Evolutionary conservation across 768 basidiomycete species (phyloP).

Genomic region (Suillus cothurnatus): DNA sequence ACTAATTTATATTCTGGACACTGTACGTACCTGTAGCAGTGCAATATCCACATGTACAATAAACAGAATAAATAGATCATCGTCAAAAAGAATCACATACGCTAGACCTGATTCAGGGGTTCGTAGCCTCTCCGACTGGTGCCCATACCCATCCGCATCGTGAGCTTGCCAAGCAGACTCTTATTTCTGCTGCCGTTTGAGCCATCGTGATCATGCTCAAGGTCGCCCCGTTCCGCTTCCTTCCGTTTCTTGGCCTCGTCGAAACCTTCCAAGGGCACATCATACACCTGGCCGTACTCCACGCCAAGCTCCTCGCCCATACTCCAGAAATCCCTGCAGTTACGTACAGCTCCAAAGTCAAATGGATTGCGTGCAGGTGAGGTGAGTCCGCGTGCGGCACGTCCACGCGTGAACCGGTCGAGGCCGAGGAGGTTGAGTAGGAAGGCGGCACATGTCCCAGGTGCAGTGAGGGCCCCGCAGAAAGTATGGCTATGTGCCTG

Average conservation of each 20-base stretch:
- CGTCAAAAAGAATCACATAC: neutral
- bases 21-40: neutral
- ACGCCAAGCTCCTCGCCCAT: slow-evolving; percentile 84
- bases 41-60: neutral
- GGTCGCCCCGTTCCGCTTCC: slow-evolving; percentile 47
- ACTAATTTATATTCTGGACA: neutral
- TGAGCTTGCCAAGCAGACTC: slow-evolving; percentile 37
- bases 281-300: slow-evolving; percentile 87
- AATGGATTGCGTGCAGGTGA: slow-evolving; percentile 88
- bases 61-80: neutral
- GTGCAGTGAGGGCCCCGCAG: slow-evolving; percentile 34
- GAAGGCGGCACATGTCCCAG: slow-evolving; percentile 52
- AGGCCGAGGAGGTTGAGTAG: slow-evolving; percentile 90
- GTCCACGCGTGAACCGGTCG: slow-evolving; percentile 91
- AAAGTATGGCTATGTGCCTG: slow-evolving; percentile 49
- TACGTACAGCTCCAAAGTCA: slow-evolving; percentile 74
- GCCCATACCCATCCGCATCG: slow-evolving; percentile 38
- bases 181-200: slow-evolving; percentile 41
- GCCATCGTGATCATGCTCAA: slow-evolving; percentile 48
- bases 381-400: slow-evolving; percentile 79
- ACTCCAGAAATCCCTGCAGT: slow-evolving; percentile 96
- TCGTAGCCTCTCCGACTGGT: slow-evolving; percentile 38
- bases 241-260: slow-evolving; percentile 65
- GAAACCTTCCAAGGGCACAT: slow-evolving; percentile 87
- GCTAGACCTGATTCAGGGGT: slow-evolving; percentile 33